Percentiles rank a stretch among this genome's conserved stretches.
Conservation (phyloP, 148 eudicot species). For the Nepenthes gracilis region DNA sequence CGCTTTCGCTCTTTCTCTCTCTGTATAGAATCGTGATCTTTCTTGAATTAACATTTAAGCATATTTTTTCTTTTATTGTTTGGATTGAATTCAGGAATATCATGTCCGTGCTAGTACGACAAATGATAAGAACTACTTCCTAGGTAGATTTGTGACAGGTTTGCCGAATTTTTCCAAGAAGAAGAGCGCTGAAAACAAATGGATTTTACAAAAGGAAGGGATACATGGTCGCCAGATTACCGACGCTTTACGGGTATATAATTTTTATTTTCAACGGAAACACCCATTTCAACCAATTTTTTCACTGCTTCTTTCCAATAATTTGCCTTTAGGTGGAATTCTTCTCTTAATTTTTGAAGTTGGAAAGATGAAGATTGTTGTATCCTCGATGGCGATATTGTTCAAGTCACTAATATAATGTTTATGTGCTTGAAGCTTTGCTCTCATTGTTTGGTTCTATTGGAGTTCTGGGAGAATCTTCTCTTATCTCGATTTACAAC, state of each 20-base stretch:
- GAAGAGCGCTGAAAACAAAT: slow-evolving; percentile 63
- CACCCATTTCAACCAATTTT: no score
- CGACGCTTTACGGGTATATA: slow-evolving; percentile 50
- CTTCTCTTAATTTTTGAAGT: no score
- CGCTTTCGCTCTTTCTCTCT: neutral
- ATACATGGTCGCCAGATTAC: slow-evolving; percentile 60
- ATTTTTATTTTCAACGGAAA: neutral
- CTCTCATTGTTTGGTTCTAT: no score
- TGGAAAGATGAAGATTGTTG: no score
- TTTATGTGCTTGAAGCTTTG: no score
- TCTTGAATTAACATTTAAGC: neutral
- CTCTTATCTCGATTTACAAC: no score
- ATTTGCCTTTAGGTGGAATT: neutral
- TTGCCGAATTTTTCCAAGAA: slow-evolving; percentile 72
- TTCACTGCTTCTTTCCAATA: neutral
- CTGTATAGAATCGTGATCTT: neutral
- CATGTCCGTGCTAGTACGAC: slow-evolving; percentile 55
- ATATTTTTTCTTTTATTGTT: neutral
- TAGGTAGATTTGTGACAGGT: slow-evolving; percentile 73
- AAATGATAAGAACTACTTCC: slow-evolving; percentile 73
- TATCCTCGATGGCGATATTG: no score
- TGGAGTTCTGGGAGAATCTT: no score
- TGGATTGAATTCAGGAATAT: slow-evolving; percentile 47
- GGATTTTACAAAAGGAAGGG: slow-evolving; percentile 85
- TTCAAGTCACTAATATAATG: no score